Percentiles rank a stretch among this genome's conserved stretches.
These are phyloP conservation scores for Scedosporium boydii DNA, from an alignment of 2,329 filamentous ascomycete species.

Conservation along the genomic window DNA sequence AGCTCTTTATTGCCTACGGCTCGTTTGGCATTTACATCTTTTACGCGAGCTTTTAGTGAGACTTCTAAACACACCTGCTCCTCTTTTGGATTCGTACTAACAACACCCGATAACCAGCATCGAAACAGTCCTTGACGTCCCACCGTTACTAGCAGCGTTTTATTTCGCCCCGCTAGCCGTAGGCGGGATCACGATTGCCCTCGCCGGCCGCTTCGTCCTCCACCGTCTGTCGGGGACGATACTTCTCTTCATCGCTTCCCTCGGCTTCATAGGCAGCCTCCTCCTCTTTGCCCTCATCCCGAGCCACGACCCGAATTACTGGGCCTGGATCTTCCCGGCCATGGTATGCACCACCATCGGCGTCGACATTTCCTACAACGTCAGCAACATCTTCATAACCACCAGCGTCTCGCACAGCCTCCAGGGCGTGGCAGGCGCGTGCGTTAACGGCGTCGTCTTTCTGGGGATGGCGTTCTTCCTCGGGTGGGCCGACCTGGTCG, in stretches of 20 bases:
- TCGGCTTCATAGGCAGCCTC: slow-evolving; percentile 38
- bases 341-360: slow-evolving; percentile 52
- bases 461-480: slow-evolving; percentile 35
- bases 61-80: too few relatives aligned
- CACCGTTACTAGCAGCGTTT: slow-evolving; percentile 44
- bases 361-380: slow-evolving; percentile 57
- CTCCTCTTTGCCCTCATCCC: slow-evolving; percentile 49
- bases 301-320: slow-evolving; percentile 40
- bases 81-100: background rate
- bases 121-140: slow-evolving; percentile 38
- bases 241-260: slow-evolving; percentile 40
- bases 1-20: slow-evolving; percentile 39
- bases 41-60: slow-evolving; percentile 55
- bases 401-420: slow-evolving; percentile 46
- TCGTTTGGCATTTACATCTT: slow-evolving; percentile 54
- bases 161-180: slow-evolving; percentile 51
- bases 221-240: slow-evolving; percentile 44
- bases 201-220: slow-evolving; percentile 43
- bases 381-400: slow-evolving; percentile 59
- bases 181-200: slow-evolving; percentile 47
- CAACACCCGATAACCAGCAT: slow-evolving; percentile 25
- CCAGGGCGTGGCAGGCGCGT: slow-evolving; percentile 57
- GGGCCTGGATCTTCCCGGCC: slow-evolving; percentile 53
- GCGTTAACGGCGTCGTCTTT: slow-evolving; percentile 53
- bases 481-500: slow-evolving; percentile 40